Base-by-base conservation (phyloP, 2,329 filamentous ascomycete species). In the Rutstroemia sp. region DNA sequence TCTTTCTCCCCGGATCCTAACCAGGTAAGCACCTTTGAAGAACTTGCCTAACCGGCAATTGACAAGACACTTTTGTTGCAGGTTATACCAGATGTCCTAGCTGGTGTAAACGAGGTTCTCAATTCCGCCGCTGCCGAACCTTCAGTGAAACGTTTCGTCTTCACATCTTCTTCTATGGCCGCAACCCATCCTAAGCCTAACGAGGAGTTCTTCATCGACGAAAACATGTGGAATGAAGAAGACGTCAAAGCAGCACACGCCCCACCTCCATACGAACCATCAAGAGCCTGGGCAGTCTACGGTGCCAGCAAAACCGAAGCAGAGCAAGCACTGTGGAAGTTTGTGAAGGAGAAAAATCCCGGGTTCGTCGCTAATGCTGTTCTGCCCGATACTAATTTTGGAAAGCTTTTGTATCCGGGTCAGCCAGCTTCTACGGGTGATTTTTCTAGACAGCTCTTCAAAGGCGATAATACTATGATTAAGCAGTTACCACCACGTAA, bases 321-420 rank as follows among this genome's bases (percentile, higher is more conserved):
- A 0, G 74, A 76, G 50, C 64, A 69, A 54, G 69, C 65, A 1
- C 38, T 70, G 4, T 76, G 74, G 73, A 69, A 72, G 21, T 76
- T 68, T 39, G 56, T 68, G 4, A 58, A 69, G 23, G 66, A 72
- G 48, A 53, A 69, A 37, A 68, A 66, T 3, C 68, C 62, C 14
- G 59, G 58, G 0, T 62, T 71, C 8, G 59, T 63, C 0, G 58
- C 67, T 2, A 71, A 68, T 54, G n/a, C 47, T 58, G 65, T 67
- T 5, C 38, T 64, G 8, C 65, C 65, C 0, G 54, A 61, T 39
- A 19, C 42, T 1, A 60, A 51, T 25, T 56, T 61, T 17, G 65
- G 65, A 0, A 21, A 54, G 9, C 38, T 63, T 14, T 30, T 65
- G 41, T 52, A 49, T 37, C 52, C 57, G 14, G 30, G 51, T 2